Conservation (phyloP, 306 rosid genomes). For the Sechiopsis laciniata region DNA sequence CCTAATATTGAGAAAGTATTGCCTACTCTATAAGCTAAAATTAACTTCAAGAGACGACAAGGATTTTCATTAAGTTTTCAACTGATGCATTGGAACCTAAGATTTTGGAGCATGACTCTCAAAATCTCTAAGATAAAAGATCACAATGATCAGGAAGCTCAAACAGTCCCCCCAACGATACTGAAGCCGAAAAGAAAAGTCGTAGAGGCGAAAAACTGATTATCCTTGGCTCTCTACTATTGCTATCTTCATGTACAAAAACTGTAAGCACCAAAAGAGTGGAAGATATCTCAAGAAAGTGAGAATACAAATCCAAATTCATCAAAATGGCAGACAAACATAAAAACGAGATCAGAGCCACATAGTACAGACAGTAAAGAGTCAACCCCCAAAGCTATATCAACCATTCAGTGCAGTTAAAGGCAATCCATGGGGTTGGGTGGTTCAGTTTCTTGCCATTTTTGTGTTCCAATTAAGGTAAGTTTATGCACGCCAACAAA, state of each 20-base stretch:
- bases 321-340: too few species aligned
- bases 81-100: neutral
- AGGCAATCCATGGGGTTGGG: neutral
- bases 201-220: neutral
- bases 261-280: neutral
- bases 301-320: neutral
- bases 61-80: neutral
- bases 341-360: too few species aligned
- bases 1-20: neutral
- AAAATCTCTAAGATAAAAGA: neutral
- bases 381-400: too few species aligned
- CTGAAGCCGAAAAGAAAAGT: neutral
- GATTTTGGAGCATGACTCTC: neutral
- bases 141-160: neutral
- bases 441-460: constrained; percentile 18
- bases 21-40: neutral
- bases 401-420: too few species aligned
- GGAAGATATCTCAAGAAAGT: neutral
- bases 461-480: too few species aligned
- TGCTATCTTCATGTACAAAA: neutral
- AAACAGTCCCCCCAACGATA: neutral
- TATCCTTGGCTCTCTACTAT: neutral
- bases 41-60: neutral
- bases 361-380: too few species aligned
- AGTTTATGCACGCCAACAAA: neutral